These are phyloP conservation scores for Cryptococcus sp. DNA, from an alignment of 1,284 basidiomycete species.

Conservation along the genomic window DNA sequence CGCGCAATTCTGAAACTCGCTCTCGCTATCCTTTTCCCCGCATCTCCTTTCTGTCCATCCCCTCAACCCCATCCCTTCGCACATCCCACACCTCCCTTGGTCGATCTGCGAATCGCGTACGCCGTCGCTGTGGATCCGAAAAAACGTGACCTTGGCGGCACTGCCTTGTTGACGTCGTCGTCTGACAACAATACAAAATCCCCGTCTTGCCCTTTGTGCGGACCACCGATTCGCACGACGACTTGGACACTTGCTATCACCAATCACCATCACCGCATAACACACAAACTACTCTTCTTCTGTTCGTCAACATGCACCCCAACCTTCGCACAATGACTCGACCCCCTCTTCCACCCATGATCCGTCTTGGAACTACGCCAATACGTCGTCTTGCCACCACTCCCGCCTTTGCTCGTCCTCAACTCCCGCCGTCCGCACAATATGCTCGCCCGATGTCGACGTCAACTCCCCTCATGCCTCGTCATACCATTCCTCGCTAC, in stretches of 20 bases:
- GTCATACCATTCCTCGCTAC: conserved; percentile 17
- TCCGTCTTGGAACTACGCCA: conserved; percentile 16
- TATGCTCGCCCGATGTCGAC: conserved; percentile 18
- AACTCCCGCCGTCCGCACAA: conserved; percentile 5
- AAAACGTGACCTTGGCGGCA: not conserved
- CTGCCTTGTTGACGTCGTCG: not conserved
- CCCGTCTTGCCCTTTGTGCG: not conserved
- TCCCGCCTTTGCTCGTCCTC: conserved; percentile 9
- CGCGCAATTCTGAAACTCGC: not conserved
- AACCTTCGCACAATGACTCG: conserved; percentile 32
- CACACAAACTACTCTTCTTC: not conserved
- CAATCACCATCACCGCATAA: not conserved
- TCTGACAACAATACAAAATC: not conserved
- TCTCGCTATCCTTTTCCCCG: conserved; percentile 3
- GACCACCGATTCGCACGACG: no score
- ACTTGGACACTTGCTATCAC: no score
- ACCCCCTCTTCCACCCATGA: conserved; percentile 23
- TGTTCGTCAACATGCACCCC: conserved; percentile 32
- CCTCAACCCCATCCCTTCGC: not conserved
- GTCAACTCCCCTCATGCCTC: conserved; percentile 28
- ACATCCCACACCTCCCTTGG: conserved; percentile 5
- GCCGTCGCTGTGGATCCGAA: not conserved
- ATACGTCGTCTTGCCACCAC: conserved; percentile 12
- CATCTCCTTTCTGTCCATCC: conserved; percentile 4
- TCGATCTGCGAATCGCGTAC: not conserved